Conservation (phyloP, 2,329 filamentous ascomycete genomes). For the Aspergillus niger region DNA sequence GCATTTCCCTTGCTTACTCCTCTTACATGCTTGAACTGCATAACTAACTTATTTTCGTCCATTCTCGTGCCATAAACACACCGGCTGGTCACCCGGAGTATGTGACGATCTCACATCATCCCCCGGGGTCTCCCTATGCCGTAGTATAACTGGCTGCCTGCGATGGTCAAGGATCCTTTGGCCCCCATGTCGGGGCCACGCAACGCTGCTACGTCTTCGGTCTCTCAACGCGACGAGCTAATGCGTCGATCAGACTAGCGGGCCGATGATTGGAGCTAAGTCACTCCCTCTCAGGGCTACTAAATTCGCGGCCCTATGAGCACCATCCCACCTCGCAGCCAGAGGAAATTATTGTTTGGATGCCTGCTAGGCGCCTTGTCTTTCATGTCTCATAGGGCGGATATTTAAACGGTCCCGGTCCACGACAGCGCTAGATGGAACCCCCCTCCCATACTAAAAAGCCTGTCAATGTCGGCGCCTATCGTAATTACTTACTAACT, state of each 20-base stretch:
- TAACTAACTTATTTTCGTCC: not conserved
- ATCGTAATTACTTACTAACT: not conserved
- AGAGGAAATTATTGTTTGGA: not conserved
- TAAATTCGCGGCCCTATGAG: not conserved
- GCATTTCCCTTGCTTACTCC: not conserved
- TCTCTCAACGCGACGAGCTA: not conserved
- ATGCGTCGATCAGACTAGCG: slow-evolving; percentile 5
- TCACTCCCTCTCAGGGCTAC: not conserved
- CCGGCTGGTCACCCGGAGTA: not conserved
- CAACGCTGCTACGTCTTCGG: slow-evolving; percentile 5
- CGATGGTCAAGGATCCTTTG: not conserved
- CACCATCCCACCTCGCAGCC: not conserved
- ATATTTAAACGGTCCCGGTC: not conserved
- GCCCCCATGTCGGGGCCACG: slow-evolving; percentile 8
- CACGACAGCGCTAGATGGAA: slow-evolving; percentile 2
- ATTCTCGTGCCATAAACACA: not conserved
- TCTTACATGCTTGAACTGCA: not conserved
- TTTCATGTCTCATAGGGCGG: not conserved
- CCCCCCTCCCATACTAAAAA: not conserved
- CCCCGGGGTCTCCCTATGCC: not conserved
- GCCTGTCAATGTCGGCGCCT: not conserved
- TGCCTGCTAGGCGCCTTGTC: not conserved
- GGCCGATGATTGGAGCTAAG: slow-evolving; percentile 5
- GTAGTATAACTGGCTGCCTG: not conserved
- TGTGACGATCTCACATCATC: not conserved